Evolutionary conservation across 768 basidiomycete genomes (phyloP).

Genomic region (Tricholoma matsutake): DNA sequence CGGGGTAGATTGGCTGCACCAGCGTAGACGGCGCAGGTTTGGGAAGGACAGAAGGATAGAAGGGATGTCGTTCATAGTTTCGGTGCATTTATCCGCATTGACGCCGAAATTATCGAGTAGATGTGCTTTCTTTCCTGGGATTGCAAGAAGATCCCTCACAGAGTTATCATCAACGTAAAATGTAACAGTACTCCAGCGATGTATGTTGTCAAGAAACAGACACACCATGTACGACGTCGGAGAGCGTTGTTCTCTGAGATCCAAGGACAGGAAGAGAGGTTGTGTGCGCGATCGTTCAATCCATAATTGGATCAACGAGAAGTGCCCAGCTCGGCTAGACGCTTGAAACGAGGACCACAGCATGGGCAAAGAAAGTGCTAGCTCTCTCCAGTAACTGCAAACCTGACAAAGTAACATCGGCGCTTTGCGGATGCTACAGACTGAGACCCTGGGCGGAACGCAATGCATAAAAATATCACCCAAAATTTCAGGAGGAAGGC

Average conservation of each 20-base stretch:
- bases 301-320: neutral
- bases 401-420: neutral
- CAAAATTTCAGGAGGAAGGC: neutral
- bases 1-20: neutral
- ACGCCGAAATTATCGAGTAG: neutral
- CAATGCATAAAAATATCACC: neutral
- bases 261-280: neutral
- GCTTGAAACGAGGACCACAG: neutral
- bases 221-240: neutral
- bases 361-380: neutral
- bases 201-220: neutral
- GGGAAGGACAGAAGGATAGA: neutral
- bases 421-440: neutral
- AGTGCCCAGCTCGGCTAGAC: neutral
- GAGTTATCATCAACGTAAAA: neutral
- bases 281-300: neutral
- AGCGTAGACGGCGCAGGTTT: neutral
- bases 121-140: neutral
- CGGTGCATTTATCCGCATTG: neutral
- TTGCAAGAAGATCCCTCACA: neutral
- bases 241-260: neutral
- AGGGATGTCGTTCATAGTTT: neutral
- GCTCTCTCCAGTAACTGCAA: conserved; percentile 1
- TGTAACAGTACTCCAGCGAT: neutral
- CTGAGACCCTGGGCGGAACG: neutral